Base-by-base conservation (phyloP, 2,329 filamentous ascomycete species). In the Penicillium sp. region DNA sequence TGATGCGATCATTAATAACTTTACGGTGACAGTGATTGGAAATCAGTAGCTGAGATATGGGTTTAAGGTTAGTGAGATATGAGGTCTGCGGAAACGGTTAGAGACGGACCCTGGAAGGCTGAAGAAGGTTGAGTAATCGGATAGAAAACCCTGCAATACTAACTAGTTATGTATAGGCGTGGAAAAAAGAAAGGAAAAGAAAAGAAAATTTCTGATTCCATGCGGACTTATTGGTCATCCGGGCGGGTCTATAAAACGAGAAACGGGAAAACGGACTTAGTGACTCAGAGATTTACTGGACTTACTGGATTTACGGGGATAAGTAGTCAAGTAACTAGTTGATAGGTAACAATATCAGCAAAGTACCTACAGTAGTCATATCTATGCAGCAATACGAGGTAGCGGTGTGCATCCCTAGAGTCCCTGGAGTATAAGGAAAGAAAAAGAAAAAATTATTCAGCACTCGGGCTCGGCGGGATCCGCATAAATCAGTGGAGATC, bases 401-500 rank as follows among this genome's bases (percentile, higher is more conserved):
- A 34, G 31, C 31, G 31, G 31, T 34, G 31, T 34, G 16, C 31
- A 34, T 34, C 10, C 31, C 31, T 18, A 0, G 31, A 8, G 9
- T 9, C 11, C 4, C 20, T 18, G 26, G 20, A 34, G 29, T 20
- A 44, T 26, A 32, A n/a, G 20, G n/a, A 18, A 22, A 16, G 8
- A 48, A 24, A 45, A 26, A 32, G 10, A 28, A 24, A 28, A 22
- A 11, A 45, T 48, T 47, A 51, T 44, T 46, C 44, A 46, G 44
- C 44, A 31, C 27, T 53, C 51, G 51, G 51, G 10, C 46, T 51
- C 43, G 49, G 51, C 20, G 43, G 43, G 45, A 47, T 47, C 48
- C 51, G 52, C 36, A 40, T 37, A 51, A 45, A 11, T 38, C 27
- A 40, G 46, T 51, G 51, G 44, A 43, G 49, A 54, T 47, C 40